phyloP scores from a whole-genome alignment of 495 filamentous ascomycete genomes.

The Trichoderma orchidacearum region DNA sequence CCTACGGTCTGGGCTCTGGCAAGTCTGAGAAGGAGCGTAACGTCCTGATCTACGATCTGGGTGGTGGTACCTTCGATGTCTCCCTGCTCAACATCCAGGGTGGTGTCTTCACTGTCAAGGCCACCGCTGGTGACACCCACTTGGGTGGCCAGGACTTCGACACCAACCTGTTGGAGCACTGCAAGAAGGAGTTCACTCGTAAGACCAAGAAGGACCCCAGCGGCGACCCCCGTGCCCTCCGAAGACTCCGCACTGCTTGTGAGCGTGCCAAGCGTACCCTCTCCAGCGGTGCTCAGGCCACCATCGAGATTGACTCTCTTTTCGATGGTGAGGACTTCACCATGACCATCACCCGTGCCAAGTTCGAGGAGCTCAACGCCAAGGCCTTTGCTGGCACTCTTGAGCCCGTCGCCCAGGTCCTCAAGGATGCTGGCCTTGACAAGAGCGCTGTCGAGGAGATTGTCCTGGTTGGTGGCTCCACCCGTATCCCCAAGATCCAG shows the following conservation, averaged over 20 bases:
- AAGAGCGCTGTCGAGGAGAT: constrained; percentile 96
- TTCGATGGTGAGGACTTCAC: constrained; percentile 98
- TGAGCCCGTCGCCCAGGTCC: constrained; percentile 95
- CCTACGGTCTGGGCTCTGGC: constrained; percentile 88
- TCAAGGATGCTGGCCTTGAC: constrained; percentile 89
- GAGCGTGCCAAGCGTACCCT: constrained; percentile 99
- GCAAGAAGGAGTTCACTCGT: constrained; percentile 83
- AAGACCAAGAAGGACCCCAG: constrained; percentile 81
- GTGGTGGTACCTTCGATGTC: constrained; percentile 99
- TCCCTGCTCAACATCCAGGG: constrained; percentile 97
- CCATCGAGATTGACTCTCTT: constrained; percentile 97
- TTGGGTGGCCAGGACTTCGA: constrained; percentile 99
- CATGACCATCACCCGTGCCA: constrained; percentile 96
- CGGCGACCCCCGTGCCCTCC: constrained; percentile 87
- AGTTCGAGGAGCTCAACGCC: constrained; percentile 98
- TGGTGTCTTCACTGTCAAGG: constrained; percentile 98
- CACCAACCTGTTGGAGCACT: constrained; percentile 93
- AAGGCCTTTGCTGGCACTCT: constrained; percentile 93
- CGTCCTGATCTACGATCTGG: constrained; percentile 97
- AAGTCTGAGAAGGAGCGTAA: constrained; percentile 95
- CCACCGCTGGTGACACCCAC: constrained; percentile 97
- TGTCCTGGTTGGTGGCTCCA: constrained; percentile 95
- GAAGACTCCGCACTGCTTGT: constrained; percentile 94
- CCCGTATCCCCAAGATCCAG: constrained; percentile 98
- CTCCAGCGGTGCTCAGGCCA: constrained; percentile 91